Evolutionary conservation across 768 basidiomycete genomes (phyloP).

Genomic region (Rhodotorula babjevae): DNA sequence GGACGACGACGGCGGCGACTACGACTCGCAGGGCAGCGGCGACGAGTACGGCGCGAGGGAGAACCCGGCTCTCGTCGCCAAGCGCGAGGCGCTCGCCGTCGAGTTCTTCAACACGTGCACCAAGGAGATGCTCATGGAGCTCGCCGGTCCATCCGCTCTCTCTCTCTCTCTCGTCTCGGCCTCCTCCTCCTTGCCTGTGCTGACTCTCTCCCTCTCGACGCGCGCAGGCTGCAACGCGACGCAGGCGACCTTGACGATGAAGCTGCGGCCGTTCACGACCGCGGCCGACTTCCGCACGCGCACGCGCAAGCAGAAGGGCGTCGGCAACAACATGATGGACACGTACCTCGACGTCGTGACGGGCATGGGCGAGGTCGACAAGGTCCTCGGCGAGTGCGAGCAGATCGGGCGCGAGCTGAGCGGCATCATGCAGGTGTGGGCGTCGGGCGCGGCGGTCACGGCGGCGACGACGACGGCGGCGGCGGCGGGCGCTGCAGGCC

Average conservation of each 20-base stretch:
- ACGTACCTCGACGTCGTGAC: conserved; percentile 78
- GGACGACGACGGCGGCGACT: conserved; percentile 43
- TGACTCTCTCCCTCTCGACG: not conserved
- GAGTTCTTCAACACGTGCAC: conserved; percentile 51
- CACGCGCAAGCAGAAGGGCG: conserved; percentile 86
- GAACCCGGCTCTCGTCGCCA: conserved; percentile 28
- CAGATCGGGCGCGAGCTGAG: conserved; percentile 70
- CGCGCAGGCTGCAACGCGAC: conserved; percentile 60
- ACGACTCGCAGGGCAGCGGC: conserved; percentile 34
- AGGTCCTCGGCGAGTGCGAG: conserved; percentile 82
- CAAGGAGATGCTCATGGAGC: conserved; percentile 49
- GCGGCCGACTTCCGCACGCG: conserved; percentile 69
- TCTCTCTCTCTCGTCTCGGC: not conserved
- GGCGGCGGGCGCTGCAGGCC: conserved; percentile 22
- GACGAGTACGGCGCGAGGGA: conserved; percentile 35
- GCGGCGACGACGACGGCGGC: conserved; percentile 21
- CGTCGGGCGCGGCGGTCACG: conserved; percentile 43
- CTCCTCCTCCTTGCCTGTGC: no score
- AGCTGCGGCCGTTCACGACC: conserved; percentile 71
- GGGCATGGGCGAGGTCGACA: conserved; percentile 72
- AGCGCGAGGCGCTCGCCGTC: conserved; percentile 38
- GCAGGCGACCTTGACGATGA: conserved; percentile 73
- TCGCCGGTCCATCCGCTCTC: conserved; percentile 32
- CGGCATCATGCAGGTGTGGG: conserved; percentile 73
- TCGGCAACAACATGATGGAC: conserved; percentile 84